Evolutionary conservation across 306 rosid species (phyloP), one percentile per base, ranked within the genome.

Genomic region (Lathyrus oleraceus): DNA sequence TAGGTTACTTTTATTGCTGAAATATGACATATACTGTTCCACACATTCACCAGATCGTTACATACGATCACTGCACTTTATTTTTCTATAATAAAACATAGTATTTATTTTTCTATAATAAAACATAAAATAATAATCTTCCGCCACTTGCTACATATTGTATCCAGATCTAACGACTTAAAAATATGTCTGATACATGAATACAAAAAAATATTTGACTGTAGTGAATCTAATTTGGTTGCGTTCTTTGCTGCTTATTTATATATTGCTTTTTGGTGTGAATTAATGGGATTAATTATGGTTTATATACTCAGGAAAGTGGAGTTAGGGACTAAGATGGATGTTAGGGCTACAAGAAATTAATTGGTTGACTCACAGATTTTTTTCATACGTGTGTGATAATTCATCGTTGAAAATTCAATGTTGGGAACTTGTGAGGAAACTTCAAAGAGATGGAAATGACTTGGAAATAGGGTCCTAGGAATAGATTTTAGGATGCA

Each of bases 221-320:
- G 23, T 21, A 21, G 23, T 21, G 2, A 21, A 21, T 21, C n/a
- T n/a, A n/a, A n/a, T n/a, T n/a, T n/a, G n/a, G n/a, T n/a, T n/a
- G n/a, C n/a, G n/a, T n/a, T n/a, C n/a, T n/a, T n/a, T n/a, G n/a
- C n/a, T n/a, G n/a, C n/a, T n/a, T n/a, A n/a, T n/a, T n/a, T n/a
- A n/a, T n/a, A n/a, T n/a, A n/a, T n/a, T n/a, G n/a, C 5, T 61
- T 61, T n/a, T 68, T 36, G 15, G 48, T 12, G 36, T 12, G 52
- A 20, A 43, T 1, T 20, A 35, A 21, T 28, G 27, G 35, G 11
- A 4, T 27, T 57, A 57, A 57, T 51, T 38, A 54, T 68, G 70
- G 74, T 56, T 65, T 76, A 79, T 79, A 82, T 70, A 79, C 60
- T 52, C 73, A 45, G 76, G 27, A 56, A 52, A 42, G 16, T 44